These are phyloP conservation scores for Penicillium paxilli DNA, from an alignment of 495 filamentous ascomycete species.

Conservation along the genomic window DNA sequence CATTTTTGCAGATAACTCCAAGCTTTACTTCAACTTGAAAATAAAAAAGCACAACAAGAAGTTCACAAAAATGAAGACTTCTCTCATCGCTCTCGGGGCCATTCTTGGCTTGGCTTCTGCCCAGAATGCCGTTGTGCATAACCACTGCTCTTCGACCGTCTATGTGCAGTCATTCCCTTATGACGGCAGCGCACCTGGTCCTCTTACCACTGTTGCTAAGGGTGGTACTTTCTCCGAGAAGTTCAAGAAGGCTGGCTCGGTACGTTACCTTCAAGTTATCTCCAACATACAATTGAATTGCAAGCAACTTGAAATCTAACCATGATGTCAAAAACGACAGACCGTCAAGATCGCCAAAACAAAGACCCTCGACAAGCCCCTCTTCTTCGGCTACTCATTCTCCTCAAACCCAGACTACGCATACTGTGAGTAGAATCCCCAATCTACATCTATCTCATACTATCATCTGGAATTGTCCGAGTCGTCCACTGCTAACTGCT, in stretches of 20 bases:
- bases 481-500: conserved; percentile 9
- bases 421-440: conserved; percentile 26
- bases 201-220: conserved; percentile 27
- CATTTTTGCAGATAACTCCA: conserved; percentile 7
- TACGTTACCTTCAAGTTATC: conserved; percentile 17
- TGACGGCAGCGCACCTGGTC: conserved; percentile 27
- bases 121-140: conserved; percentile 29
- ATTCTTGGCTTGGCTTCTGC: conserved; percentile 25
- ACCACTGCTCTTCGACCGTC: conserved; percentile 24
- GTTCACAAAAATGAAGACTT: conserved; percentile 22
- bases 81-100: conserved; percentile 19
- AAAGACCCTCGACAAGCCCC: conserved; percentile 25
- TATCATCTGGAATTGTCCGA: too few relatives aligned
- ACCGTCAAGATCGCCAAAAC: conserved; percentile 30
- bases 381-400: conserved; percentile 35
- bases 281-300: background rate
- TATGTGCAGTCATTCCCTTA: conserved; percentile 33
- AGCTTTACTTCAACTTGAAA: conserved; percentile 13
- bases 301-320: too few relatives aligned
- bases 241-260: conserved; percentile 27
- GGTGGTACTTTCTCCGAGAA: conserved; percentile 27
- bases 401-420: conserved; percentile 28
- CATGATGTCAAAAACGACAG: conserved; percentile 13
- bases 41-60: conserved; percentile 9
- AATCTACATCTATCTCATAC: too few relatives aligned